phyloP scores from a whole-genome alignment of 1,284 basidiomycete species.

The Ustilago trichophora region DNA sequence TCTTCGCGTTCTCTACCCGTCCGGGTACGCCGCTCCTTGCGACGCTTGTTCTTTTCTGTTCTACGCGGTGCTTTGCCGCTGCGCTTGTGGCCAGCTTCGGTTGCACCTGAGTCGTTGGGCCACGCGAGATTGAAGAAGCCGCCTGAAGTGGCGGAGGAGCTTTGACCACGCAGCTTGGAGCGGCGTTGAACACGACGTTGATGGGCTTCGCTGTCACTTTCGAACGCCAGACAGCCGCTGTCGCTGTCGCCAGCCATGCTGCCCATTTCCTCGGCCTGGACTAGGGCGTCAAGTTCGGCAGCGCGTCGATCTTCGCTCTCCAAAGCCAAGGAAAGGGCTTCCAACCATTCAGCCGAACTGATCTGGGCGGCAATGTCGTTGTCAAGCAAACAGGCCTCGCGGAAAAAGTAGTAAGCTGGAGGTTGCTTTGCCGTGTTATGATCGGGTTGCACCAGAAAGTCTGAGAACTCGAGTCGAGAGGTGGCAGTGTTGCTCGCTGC shows the following conservation, averaged over 20 bases:
- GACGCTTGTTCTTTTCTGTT: constrained; percentile 21
- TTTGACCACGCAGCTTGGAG: constrained; percentile 3
- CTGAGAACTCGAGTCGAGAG: constrained; percentile 15
- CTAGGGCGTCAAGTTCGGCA: constrained; percentile 27
- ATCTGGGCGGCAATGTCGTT: constrained; percentile 23
- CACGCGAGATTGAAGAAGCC: constrained; percentile 21
- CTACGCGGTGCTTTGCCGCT: constrained; percentile 18
- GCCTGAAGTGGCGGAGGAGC: constrained; percentile 3
- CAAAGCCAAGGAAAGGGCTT: constrained; percentile 30
- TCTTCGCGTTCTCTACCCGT: constrained; percentile 15
- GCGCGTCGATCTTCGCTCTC: constrained; percentile 19
- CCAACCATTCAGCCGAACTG: constrained; percentile 27
- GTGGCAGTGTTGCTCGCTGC: constrained; percentile 1
- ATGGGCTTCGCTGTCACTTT: constrained; percentile 39
- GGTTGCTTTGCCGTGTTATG: constrained; percentile 23
- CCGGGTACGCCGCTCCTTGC: constrained; percentile 13
- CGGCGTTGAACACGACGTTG: constrained; percentile 17
- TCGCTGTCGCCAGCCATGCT: constrained; percentile 40
- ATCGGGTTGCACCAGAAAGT: constrained; percentile 25
- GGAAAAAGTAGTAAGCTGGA: constrained; percentile 36
- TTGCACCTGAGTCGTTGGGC: constrained; percentile 9
- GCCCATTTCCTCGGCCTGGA: constrained; percentile 47
- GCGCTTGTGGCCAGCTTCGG: constrained; percentile 11
- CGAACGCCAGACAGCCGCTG: constrained; percentile 39
- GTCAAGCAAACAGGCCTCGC: constrained; percentile 37